Evolutionary conservation across 495 filamentous ascomycete species (phyloP), one percentile per base, ranked within the genome.

Genomic region (Podospora pseudocomata): DNA sequence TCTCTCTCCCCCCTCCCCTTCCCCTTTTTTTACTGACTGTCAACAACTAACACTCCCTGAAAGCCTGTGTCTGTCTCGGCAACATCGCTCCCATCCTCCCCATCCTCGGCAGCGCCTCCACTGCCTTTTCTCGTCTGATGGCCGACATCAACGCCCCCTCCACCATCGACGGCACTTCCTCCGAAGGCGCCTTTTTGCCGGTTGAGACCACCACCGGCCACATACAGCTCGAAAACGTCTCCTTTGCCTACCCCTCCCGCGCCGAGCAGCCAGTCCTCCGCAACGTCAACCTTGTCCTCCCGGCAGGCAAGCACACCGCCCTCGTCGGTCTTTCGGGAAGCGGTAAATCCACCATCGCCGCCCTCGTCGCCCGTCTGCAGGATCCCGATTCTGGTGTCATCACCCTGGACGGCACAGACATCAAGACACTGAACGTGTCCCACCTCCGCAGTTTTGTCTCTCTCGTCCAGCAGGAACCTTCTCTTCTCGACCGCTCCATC

Each of bases 331-430:
- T 75, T 0, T 75, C 73, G 0, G 75, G 75, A 0, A 73, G 91
- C 66, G 90, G 94, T 67, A 99, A 99, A 80, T 92, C 89, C 74
- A 97, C 94, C 4, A 90, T 97, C 19, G 90, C 97, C 27, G 92
- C 92, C 23, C 59, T 83, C 64, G 71, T 90, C 85, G 63, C 19
- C 74, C 71, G 53, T 83, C 79, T 2, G 80, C 82, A 20, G 76
- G 71, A 2, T 70, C 70, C 61, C 6, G 32, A 19, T n/a, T 20
- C 27, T 32, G 61, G 61, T 11, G 49, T 13, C 4, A 63, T 63
- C 19, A 63, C 61, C 7, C 28, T 92, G 5, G 86, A 86, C 60
- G 85, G 82, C 9, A 77, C 82, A 7, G 78, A 87, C 69, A 60
- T 91, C 18, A 77, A 78, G 0, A 80, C 84, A 4, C 64, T 90